Conservation (phyloP, 78 protist species). For the Cavenderia fasciculata region DNA sequence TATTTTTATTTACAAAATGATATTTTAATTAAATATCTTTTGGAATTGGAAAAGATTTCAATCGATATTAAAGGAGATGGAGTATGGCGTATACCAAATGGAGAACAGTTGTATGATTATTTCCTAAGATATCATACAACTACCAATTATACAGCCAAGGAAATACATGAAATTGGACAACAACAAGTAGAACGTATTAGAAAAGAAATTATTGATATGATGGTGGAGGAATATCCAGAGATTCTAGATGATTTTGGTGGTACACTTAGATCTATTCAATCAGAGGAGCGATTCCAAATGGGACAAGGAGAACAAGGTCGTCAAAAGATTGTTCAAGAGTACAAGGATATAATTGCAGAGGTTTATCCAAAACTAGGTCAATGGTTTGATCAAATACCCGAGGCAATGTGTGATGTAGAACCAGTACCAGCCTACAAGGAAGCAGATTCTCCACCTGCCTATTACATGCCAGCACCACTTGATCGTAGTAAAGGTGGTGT, state of each 20-base stretch:
- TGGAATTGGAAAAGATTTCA: background rate
- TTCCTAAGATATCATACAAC: slow-evolving; percentile 8
- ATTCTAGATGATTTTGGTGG: background rate
- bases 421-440: slow-evolving; percentile 38
- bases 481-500: slow-evolving; percentile 28
- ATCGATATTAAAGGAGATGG: slow-evolving; percentile 42
- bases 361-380: background rate
- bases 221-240: slow-evolving; percentile 31
- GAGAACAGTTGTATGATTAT: slow-evolving; percentile 18
- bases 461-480: slow-evolving; percentile 40
- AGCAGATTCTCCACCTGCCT: slow-evolving; percentile 24
- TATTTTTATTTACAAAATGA: background rate
- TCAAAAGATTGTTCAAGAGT: background rate
- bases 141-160: slow-evolving; percentile 2
- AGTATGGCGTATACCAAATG: slow-evolving; percentile 5
- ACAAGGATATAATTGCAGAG: background rate
- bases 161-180: slow-evolving; percentile 49
- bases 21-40: slow-evolving; percentile 10
- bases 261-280: background rate
- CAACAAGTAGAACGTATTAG: background rate
- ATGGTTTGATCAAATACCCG: slow-evolving; percentile 6
- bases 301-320: slow-evolving; percentile 8
- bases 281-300: background rate
- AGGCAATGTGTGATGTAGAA: slow-evolving; percentile 6
- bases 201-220: background rate